Evolutionary conservation across 768 basidiomycete genomes (phyloP), one percentile per base, ranked within the genome.

Genomic region (Hebeloma cylindrosporum): DNA sequence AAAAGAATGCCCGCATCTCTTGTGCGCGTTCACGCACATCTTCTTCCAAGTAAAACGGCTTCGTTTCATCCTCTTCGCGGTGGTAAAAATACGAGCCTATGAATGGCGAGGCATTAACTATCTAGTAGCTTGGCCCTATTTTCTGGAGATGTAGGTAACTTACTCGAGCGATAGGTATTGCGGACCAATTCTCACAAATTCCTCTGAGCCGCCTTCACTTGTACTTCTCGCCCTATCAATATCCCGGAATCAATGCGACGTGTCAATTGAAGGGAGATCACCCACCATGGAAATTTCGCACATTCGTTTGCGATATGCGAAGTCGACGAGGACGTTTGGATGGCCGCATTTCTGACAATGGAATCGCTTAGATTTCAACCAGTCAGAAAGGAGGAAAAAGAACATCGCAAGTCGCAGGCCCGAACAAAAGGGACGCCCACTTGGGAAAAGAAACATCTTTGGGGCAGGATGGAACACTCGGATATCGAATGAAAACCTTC

Each of bases 381-480:
- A 14, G 5, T 21, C 5, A 22, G 27, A 34, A 4, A 36, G 4
- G 25, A 20, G 32, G 10, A 46, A 57, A n/a, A n/a, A n/a, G 8
- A 23, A 61, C 61, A 25, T 63, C 54, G 39, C 61, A 63, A 10
- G 35, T n/a, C 8, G 47, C 52, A 3, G 50, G 45, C 7, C 58
- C 61, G 45, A 61, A 63, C 2, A 63, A 48, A 16, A 63, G 47
- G 2, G 47, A 53, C 5, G 55, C 43, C 61, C 61, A 63, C 29
- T 56, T 48, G 13, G 60, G 54, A 17, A 47, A 43, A 1, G 58
- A 54, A 28, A 57, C 46, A 16, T 60, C 50, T 1, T 41, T 13
- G 16, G 61, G 61, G 40, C 53, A 58, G 29, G 26, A 23, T 0
- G 60, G 60, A 16, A 60, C 41, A 11, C 50, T 50, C 2, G 34